Conservation (phyloP, 768 basidiomycete species). For the Xerocomus spinulosus region DNA sequence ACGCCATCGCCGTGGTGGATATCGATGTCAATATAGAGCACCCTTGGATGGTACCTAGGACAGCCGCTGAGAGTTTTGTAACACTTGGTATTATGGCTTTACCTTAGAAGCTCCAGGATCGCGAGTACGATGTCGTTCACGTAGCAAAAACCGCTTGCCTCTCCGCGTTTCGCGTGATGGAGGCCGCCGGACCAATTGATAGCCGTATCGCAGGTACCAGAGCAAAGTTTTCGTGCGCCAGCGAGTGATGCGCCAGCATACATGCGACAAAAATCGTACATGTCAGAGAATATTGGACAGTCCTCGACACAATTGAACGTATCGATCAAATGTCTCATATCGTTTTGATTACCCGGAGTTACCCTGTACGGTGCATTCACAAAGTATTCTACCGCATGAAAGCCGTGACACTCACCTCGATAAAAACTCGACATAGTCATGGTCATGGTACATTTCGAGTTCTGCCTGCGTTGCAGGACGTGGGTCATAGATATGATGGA, state of each 20-base stretch:
- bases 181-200: constrained; percentile 99
- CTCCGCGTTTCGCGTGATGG: constrained; percentile 96
- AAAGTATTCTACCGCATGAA: not conserved
- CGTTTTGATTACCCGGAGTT: constrained; percentile 65
- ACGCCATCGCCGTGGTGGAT: constrained; percentile 99
- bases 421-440: constrained; percentile 95
- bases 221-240: constrained; percentile 81
- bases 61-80: not conserved
- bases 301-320: constrained; percentile 95
- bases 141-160: constrained; percentile 98
- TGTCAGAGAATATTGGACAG: constrained; percentile 91
- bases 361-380: constrained; percentile 48
- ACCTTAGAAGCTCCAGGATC: constrained; percentile 89
- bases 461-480: constrained; percentile 86
- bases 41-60: constrained; percentile 81
- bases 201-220: constrained; percentile 89
- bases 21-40: constrained; percentile 98
- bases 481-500: constrained; percentile 88
- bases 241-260: constrained; percentile 91
- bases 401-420: constrained; percentile 53
- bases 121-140: constrained; percentile 95
- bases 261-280: constrained; percentile 92
- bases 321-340: constrained; percentile 75
- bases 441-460: constrained; percentile 87
- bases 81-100: constrained; percentile 7